Conservation (phyloP, 257 asterid genomes). For the Striga asiatica region DNA sequence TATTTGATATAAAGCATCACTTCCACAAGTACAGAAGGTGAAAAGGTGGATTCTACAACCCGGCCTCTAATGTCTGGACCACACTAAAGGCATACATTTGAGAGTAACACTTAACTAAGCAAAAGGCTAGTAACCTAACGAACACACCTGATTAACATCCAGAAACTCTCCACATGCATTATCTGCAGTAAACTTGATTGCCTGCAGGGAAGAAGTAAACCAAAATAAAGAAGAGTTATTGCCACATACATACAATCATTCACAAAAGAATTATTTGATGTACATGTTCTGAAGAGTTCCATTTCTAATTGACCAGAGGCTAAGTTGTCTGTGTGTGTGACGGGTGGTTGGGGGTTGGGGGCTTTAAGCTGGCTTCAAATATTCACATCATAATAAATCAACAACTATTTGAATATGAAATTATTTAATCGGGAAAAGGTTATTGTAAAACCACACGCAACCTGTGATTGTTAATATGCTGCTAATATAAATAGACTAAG, state of each 20-base stretch:
- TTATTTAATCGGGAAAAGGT: no score
- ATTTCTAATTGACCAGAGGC: no score
- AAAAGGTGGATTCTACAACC: slow-evolving; percentile 8
- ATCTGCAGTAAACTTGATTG: slow-evolving; percentile 14
- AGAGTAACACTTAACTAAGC: slow-evolving; percentile 5
- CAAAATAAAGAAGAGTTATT: background rate
- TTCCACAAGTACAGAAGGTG: slow-evolving; percentile 16
- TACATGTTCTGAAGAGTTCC: background rate
- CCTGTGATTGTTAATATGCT: no score
- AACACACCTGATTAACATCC: slow-evolving; percentile 23
- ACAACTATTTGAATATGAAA: background rate
- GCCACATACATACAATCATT: background rate
- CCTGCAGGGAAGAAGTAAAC: slow-evolving; percentile 20
- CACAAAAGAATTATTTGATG: background rate
- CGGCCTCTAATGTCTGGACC: slow-evolving; percentile 9
- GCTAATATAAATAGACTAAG: no score
- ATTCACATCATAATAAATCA: background rate
- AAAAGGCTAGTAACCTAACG: slow-evolving; percentile 17
- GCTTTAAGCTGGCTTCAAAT: background rate
- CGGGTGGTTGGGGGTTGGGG: background rate
- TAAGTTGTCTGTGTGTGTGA: no score
- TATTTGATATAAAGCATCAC: slow-evolving; percentile 15
- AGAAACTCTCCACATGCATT: slow-evolving; percentile 12
- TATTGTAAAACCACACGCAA: no score
- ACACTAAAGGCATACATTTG: slow-evolving; percentile 18